Conservation (phyloP, 305 asterid species). For the Solanum aculeatissimum region DNA sequence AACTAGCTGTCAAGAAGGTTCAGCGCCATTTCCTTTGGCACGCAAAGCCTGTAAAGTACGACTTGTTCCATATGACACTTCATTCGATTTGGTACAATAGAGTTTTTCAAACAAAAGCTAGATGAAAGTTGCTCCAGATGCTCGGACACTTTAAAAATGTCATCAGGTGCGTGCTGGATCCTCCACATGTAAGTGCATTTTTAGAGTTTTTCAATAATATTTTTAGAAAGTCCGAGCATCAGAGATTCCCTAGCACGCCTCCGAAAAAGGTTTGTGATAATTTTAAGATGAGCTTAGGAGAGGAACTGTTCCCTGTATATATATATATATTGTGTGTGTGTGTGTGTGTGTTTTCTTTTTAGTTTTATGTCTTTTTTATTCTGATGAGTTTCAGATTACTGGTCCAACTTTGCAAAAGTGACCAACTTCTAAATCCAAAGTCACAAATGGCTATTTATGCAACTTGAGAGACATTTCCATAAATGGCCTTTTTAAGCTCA, state of each 20-base stretch:
- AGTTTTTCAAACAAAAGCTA: slow-evolving; percentile 52
- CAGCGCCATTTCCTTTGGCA: slow-evolving; percentile 76
- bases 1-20: slow-evolving; percentile 42
- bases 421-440: not conserved
- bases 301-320: not conserved
- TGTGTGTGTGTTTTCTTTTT: too few relatives aligned
- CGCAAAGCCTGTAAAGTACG: slow-evolving; percentile 48
- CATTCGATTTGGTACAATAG: slow-evolving; percentile 77
- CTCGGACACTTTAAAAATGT: not conserved
- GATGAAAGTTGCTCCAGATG: slow-evolving; percentile 11
- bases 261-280: not conserved
- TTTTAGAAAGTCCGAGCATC: not conserved
- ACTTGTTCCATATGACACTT: slow-evolving; percentile 77
- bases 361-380: not conserved
- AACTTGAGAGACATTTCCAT: too few relatives aligned
- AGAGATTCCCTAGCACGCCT: not conserved
- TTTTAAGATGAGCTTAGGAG: not conserved
- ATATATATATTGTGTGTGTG: too few relatives aligned
- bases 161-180: not conserved
- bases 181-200: not conserved
- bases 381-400: not conserved
- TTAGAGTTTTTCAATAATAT: not conserved
- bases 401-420: not conserved
- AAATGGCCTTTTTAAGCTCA: not conserved
- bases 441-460: not conserved